Conservation (phyloP, 352 stramenopile genomes). For the Pythium coloratum region DNA sequence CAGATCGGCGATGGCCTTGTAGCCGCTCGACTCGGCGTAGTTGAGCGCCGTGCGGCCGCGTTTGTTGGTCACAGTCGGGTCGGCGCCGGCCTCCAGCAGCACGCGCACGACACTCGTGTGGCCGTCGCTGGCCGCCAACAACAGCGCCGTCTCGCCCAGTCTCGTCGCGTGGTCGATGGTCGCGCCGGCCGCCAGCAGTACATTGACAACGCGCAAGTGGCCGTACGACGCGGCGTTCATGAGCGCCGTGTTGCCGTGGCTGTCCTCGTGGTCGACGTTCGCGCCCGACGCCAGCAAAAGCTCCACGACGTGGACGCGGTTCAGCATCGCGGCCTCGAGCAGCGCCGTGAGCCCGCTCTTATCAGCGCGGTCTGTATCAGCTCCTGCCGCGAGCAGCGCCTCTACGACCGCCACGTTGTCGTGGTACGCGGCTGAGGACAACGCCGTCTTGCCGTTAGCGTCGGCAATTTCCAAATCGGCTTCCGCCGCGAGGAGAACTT, state of each 20-base stretch:
- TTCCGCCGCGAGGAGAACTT: neutral
- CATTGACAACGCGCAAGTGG: neutral
- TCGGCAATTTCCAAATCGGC: too few species aligned
- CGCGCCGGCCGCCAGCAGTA: slow-evolving; percentile 4
- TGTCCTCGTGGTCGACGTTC: neutral
- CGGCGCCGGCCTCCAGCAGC: slow-evolving; percentile 34
- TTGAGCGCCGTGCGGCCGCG: neutral
- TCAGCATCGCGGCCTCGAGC: too few species aligned
- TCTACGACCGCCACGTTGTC: too few species aligned
- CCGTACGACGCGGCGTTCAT: neutral
- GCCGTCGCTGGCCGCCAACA: slow-evolving; percentile 14
- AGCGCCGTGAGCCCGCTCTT: too few species aligned
- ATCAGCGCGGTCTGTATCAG: too few species aligned
- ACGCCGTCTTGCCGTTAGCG: too few species aligned
- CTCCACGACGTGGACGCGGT: too few species aligned
- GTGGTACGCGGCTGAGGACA: too few species aligned
- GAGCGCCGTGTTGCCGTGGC: neutral
- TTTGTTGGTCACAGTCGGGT: too few species aligned
- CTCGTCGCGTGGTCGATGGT: slow-evolving; percentile 20
- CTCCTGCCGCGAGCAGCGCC: too few species aligned
- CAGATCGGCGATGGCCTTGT: too few species aligned
- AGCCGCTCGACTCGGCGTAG: too few species aligned
- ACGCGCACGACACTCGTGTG: neutral
- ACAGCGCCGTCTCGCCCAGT: slow-evolving; percentile 28
- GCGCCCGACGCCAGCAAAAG: neutral